Conservation (phyloP, 2,329 filamentous ascomycete species). For the Trichoderma asperellum region DNA sequence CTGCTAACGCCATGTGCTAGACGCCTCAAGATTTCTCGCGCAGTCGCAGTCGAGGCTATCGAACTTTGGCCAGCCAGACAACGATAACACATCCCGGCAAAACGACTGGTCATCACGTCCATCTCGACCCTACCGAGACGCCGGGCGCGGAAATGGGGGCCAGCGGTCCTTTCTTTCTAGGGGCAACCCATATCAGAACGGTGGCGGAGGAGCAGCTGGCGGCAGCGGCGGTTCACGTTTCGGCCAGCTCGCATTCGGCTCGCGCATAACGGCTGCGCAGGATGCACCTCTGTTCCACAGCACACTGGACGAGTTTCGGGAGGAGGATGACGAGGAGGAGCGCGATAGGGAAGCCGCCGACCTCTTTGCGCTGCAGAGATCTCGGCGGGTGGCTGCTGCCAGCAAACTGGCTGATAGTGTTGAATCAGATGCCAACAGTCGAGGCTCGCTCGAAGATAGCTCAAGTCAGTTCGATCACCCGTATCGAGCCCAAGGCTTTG, state of each 20-base stretch:
- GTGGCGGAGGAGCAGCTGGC: constrained; percentile 46
- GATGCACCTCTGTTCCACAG: constrained; percentile 95
- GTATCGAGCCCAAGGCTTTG: constrained; percentile 53
- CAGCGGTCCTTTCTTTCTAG: constrained; percentile 52
- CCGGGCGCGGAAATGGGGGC: constrained; percentile 37
- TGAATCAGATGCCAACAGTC: constrained; percentile 66
- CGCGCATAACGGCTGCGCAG: constrained; percentile 70
- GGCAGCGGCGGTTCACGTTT: constrained; percentile 64
- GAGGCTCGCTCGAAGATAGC: constrained; percentile 44
- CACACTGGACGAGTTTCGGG: constrained; percentile 84
- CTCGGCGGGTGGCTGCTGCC: constrained; percentile 82
- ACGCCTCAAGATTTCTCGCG: constrained; percentile 94
- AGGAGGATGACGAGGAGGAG: constrained; percentile 92
- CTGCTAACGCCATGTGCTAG: constrained; percentile 52
- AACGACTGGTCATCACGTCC: constrained; percentile 45
- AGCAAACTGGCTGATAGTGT: constrained; percentile 84
- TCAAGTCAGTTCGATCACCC: constrained; percentile 37
- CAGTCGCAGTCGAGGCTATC: constrained; percentile 93
- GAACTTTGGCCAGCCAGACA: constrained; percentile 65
- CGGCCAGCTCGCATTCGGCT: constrained; percentile 74
- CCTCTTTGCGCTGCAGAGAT: constrained; percentile 87
- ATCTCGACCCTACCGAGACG: constrained; percentile 40
- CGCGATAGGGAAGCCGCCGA: constrained; percentile 91
- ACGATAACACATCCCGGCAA: constrained; percentile 40
- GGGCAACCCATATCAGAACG: constrained; percentile 80